Evolutionary conservation across 2,329 filamentous ascomycete genomes (phyloP).

Genomic region (Whalleya microplaca): DNA sequence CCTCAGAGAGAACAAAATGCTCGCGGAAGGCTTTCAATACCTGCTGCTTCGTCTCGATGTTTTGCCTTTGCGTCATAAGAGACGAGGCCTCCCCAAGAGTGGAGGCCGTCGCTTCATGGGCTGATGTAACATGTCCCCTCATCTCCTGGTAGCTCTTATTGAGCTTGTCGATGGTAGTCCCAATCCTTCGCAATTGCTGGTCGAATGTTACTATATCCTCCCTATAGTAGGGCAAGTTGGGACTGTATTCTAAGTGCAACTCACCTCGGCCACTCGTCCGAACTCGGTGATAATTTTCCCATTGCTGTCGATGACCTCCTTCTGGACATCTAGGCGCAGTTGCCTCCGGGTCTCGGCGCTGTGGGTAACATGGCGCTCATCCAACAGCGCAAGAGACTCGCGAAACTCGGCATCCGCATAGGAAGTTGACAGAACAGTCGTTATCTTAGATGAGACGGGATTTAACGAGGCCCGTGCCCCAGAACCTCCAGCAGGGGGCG

Average conservation of each 20-base stretch:
- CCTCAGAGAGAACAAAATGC: slow-evolving; percentile 84
- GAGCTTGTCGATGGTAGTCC: slow-evolving; percentile 73
- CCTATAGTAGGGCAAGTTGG: neutral
- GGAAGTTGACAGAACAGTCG: slow-evolving; percentile 84
- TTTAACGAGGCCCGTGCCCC: slow-evolving; percentile 54
- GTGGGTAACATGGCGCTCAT: slow-evolving; percentile 72
- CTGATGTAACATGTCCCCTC: slow-evolving; percentile 74
- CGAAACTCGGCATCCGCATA: slow-evolving; percentile 92
- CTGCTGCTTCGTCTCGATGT: slow-evolving; percentile 79
- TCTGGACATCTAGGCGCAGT: slow-evolving; percentile 81
- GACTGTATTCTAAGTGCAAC: slow-evolving; percentile 47
- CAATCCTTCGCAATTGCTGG: slow-evolving; percentile 82
- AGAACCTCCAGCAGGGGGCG: slow-evolving; percentile 36
- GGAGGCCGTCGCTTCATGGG: slow-evolving; percentile 73
- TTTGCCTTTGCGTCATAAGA: slow-evolving; percentile 72
- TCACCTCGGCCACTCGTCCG: slow-evolving; percentile 75
- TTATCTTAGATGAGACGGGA: slow-evolving; percentile 80
- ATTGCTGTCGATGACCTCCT: slow-evolving; percentile 92
- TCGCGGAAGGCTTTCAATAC: slow-evolving; percentile 76
- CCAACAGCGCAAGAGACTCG: slow-evolving; percentile 78
- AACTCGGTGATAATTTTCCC: slow-evolving; percentile 87
- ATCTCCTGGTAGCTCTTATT: slow-evolving; percentile 82
- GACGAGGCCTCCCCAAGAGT: slow-evolving; percentile 77
- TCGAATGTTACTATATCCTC: neutral
- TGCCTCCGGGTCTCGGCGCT: slow-evolving; percentile 78